Conservation (phyloP, 129 eudicot species). For the Centella asiatica region DNA sequence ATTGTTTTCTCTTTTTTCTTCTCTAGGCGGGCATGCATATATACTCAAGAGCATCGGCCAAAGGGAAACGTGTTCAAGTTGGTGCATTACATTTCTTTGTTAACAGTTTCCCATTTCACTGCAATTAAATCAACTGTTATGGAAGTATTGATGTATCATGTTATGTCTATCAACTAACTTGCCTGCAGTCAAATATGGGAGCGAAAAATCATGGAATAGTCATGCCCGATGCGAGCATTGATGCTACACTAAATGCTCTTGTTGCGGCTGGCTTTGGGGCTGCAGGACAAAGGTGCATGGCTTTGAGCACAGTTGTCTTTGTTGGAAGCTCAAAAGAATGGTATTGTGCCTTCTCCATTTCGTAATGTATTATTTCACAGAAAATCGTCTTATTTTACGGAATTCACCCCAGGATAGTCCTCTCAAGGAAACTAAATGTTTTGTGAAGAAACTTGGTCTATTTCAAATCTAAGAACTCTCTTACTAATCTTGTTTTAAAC, state of each 20-base stretch:
- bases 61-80: conserved; percentile 98
- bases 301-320: conserved; percentile 90
- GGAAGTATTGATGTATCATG: background rate
- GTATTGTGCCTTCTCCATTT: conserved; percentile 26
- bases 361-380: background rate
- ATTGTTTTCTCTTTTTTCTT: conserved; percentile 9
- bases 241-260: conserved; percentile 82
- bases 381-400: background rate
- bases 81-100: background rate
- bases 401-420: no score
- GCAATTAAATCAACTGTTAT: background rate
- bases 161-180: background rate
- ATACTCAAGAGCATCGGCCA: conserved; percentile 85
- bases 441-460: no score
- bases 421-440: no score
- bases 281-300: conserved; percentile 99
- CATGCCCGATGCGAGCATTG: conserved; percentile 82
- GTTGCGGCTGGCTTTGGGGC: conserved; percentile 99
- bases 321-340: conserved; percentile 84
- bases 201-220: conserved; percentile 95
- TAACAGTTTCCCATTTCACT: conserved; percentile 2
- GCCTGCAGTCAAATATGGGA: conserved; percentile 86
- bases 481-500: no score
- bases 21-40: conserved; percentile 97
- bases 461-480: no score